Evolutionary conservation across 495 filamentous ascomycete species (phyloP), one percentile per base, ranked within the genome.

Genomic region (Aspergillus sparsus): DNA sequence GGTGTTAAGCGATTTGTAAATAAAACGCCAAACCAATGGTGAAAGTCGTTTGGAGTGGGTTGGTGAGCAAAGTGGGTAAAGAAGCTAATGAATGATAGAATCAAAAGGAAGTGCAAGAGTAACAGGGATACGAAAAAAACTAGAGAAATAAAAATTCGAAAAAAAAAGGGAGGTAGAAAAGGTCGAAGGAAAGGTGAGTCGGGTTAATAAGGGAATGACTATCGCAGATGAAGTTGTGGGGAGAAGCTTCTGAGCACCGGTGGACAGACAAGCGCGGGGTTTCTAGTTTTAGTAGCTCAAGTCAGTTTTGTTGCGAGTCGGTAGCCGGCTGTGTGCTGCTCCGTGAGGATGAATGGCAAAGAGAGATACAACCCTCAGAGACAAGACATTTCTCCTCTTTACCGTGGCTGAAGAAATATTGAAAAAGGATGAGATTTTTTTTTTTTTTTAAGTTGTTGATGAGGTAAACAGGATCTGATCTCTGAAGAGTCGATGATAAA

Each of bases 81-180:
- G 31, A 51, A 18, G 49, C 49, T 32, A 51, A 51, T 51, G 11
- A 51, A 51, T 32, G 49, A 9, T 34, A 18, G 44, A 47, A 47
- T 9, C 16, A 31, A 16, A 42, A 18, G 35, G 41, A 11, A 60
- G 36, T 16, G 13, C n/a, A 31, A 16, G 42, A 8, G 45, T n/a
- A 50, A 9, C 32, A 58, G 32, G 41, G 33, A 58, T 18, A 36
- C 21, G 37, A 57, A 11, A 15, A 46, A 37, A 52, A 37, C 7
- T 34, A 51, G 64, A 41, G 49, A 55, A 55, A 49, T 18, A 57
- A 44, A 16, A 57, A 56, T 33, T 34, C 51, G 61, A 49, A 39
- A 44, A 63, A 62, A 56, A 54, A 58, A 66, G 66, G 31, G 31
- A 60, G 49, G 49, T 54, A 21, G 13, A 62, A 18, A 32, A 50